Conservation (phyloP, 768 basidiomycete genomes). For the Podaxis carcinomalis region DNA sequence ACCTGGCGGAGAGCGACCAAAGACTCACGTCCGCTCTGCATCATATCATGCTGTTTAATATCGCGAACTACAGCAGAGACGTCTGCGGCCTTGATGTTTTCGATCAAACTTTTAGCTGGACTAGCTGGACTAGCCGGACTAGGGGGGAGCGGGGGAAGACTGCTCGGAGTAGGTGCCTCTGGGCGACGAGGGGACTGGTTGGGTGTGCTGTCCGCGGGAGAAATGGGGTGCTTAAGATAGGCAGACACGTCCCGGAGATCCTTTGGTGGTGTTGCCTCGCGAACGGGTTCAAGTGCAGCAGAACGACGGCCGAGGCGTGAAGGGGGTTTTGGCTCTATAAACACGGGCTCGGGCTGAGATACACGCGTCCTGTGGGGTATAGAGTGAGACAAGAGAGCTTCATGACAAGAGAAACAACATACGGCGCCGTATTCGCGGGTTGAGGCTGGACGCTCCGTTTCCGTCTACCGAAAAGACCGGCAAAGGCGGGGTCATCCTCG, state of each 20-base stretch:
- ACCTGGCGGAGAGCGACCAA: conserved; percentile 34
- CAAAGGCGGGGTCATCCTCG: conserved; percentile 53
- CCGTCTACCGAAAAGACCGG: conserved; percentile 48
- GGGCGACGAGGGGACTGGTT: conserved; percentile 20
- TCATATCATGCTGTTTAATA: conserved; percentile 30
- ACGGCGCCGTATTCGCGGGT: conserved; percentile 12
- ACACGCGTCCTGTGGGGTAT: conserved; percentile 12
- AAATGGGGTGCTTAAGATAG: conserved; percentile 44
- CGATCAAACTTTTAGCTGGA: conserved; percentile 35
- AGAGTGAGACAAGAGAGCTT: conserved; percentile 14
- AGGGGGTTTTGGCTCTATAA: conserved; percentile 20
- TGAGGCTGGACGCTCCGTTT: conserved; percentile 40
- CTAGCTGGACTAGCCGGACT: conserved; percentile 37
- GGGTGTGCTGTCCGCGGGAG: conserved; percentile 29
- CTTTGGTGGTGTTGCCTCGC: conserved; percentile 44
- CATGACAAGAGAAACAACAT: conserved; percentile 12
- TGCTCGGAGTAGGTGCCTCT: conserved; percentile 29
- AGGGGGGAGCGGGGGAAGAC: conserved; percentile 33
- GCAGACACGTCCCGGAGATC: conserved; percentile 49
- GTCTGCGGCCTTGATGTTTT: conserved; percentile 26
- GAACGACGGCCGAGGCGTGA: conserved; percentile 18
- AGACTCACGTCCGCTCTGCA: conserved; percentile 31
- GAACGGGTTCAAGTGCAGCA: conserved; percentile 33
- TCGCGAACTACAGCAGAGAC: conserved; percentile 26
- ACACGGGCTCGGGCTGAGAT: conserved; percentile 3